Conservation (phyloP, 805 yeast genomes). For the Ascoidea asiatica region DNA sequence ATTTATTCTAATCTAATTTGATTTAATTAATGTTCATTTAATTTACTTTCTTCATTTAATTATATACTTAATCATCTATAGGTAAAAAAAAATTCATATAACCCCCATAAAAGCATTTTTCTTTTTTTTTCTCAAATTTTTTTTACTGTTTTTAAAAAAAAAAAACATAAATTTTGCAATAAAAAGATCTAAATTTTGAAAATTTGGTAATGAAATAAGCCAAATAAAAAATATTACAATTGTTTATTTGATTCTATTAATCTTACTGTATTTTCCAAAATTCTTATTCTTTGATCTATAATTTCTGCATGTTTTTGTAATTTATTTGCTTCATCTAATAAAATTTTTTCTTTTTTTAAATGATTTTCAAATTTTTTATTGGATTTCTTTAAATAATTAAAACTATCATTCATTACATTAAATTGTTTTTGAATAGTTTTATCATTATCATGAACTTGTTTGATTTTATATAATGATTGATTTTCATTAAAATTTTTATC, state of each 20-base stretch:
- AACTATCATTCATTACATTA: not conserved
- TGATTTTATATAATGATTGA: constrained; percentile 6
- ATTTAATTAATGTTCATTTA: too few species aligned
- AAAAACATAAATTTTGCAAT: too few species aligned
- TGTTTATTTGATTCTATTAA: constrained; percentile 1
- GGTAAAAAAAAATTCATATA: too few species aligned
- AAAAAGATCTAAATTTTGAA: too few species aligned
- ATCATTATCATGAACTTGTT: constrained; percentile 8
- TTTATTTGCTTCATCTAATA: constrained; percentile 2
- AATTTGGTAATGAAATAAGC: too few species aligned
- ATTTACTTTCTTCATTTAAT: too few species aligned
- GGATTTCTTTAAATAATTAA: constrained; percentile 3
- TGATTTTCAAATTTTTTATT: constrained; percentile 2
- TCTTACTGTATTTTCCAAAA: constrained; percentile 8
- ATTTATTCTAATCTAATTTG: too few species aligned
- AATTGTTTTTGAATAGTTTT: constrained; percentile 4
- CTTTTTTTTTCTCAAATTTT: too few species aligned
- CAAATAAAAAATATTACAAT: not conserved
- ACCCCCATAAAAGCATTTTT: too few species aligned
- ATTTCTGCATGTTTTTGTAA: constrained; percentile 9
- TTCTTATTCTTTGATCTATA: constrained; percentile 9
- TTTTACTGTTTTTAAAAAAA: too few species aligned
- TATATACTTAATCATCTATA: too few species aligned
- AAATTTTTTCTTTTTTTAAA: constrained; percentile 1
- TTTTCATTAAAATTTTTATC: constrained; percentile 1